Conservation (phyloP, 2,329 filamentous ascomycete species). For the Fusarium nodosum region DNA sequence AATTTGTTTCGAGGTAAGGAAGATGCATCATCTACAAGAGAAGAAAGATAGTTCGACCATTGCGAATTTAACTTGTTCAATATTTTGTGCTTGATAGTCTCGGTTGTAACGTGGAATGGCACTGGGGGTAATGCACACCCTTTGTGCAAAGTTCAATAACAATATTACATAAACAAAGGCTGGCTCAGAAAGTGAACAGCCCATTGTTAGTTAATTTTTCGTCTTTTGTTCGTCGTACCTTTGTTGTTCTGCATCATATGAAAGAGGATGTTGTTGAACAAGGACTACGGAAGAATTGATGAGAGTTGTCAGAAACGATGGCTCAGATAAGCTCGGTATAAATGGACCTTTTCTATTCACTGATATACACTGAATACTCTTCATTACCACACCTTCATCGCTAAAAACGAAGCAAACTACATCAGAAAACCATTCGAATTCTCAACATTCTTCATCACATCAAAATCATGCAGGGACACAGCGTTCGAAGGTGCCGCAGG, state of each 20-base stretch:
- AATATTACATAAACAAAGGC: not conserved
- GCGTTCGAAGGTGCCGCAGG: not conserved
- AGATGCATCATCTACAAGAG: too few species aligned
- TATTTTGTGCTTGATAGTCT: too few species aligned
- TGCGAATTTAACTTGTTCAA: too few species aligned
- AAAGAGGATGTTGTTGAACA: not conserved
- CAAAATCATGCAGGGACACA: not conserved
- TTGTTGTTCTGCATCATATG: not conserved
- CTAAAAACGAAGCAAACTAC: not conserved
- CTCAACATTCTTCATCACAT: not conserved
- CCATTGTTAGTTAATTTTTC: not conserved
- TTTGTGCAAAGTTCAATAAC: not conserved
- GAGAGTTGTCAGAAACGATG: accelerated
- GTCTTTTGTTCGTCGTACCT: not conserved
- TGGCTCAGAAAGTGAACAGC: not conserved
- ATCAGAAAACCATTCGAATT: not conserved
- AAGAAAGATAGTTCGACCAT: too few species aligned
- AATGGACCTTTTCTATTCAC: not conserved
- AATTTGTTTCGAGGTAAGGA: too few species aligned
- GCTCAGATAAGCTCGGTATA: not conserved
- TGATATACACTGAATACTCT: not conserved
- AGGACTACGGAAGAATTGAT: not conserved
- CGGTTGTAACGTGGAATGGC: not conserved
- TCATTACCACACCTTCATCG: not conserved
- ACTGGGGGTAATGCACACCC: not conserved